Evolutionary conservation across 2,329 filamentous ascomycete genomes (phyloP).

Genomic region (Aspergillus bombycis): DNA sequence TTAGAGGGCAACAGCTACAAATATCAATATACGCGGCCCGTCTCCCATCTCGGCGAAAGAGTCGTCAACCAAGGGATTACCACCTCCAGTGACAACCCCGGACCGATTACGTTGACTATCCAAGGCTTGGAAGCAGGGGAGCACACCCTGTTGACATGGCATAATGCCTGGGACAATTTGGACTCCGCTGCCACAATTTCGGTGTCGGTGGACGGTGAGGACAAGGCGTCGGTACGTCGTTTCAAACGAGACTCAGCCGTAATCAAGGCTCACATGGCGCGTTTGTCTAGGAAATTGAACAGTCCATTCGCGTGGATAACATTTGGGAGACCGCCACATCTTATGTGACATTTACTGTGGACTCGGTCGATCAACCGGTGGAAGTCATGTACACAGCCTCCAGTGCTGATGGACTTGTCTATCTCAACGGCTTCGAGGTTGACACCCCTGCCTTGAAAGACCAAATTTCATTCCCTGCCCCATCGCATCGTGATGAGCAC

Average conservation of each 20-base stretch:
- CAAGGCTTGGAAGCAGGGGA: slow-evolving; percentile 8
- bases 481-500: slow-evolving; percentile 8
- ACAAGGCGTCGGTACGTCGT: slow-evolving; percentile 7
- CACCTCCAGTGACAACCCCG: slow-evolving; percentile 6
- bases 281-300: background rate
- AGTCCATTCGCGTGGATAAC: slow-evolving; percentile 10
- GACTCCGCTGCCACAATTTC: background rate
- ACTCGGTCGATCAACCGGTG: slow-evolving; percentile 1
- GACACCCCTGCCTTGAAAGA: slow-evolving; percentile 11
- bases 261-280: background rate
- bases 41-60: slow-evolving; percentile 15
- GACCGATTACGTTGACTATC: slow-evolving; percentile 6
- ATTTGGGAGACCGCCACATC: slow-evolving; percentile 14
- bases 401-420: slow-evolving; percentile 6
- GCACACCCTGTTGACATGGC: slow-evolving; percentile 13
- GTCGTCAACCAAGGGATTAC: slow-evolving; percentile 16
- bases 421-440: slow-evolving; percentile 14
- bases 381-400: slow-evolving; percentile 11
- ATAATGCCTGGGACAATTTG: slow-evolving; percentile 12
- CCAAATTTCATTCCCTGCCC: slow-evolving; percentile 13
- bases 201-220: slow-evolving; percentile 7
- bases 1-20: slow-evolving; percentile 16
- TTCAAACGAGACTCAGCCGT: rapidly evolving
- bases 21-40: slow-evolving; percentile 12
- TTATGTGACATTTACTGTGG: slow-evolving; percentile 11